Base-by-base conservation (phyloP, 805 yeast genomes). In the Candida dendrica region DNA sequence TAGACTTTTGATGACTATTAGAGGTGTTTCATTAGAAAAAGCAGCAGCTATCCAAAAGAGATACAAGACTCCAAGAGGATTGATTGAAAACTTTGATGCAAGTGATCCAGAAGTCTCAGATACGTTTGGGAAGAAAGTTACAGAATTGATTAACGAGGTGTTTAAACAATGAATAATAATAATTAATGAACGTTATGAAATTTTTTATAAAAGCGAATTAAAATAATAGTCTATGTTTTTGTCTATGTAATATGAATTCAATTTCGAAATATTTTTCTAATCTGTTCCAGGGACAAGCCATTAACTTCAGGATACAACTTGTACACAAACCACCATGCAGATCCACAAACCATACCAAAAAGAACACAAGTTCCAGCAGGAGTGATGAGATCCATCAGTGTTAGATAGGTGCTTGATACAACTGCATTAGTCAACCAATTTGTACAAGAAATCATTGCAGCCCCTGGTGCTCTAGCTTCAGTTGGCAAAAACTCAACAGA, bases 21-120 rank as follows among this genome's bases (percentile, higher is more conserved):
- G 76, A 46, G 98, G 98, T 1, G 69, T 93, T 1, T 78, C 95
- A 0, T 63, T 86, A 26, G 97, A 91, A 47, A 88, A 85, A 56
- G 98, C 98, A 0, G 56, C 78, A 9, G 77, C 77, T 7, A 79
- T 93, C 9, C 97, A 90, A 60, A 66, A 67, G 16, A 58, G 70
- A 34, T 93, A 70, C 55, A 77, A 79, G 3, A 90, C 97, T 0
- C 93, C 97, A 0, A 64, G 65, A 30, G 58, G 55, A 16, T 66
- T 91, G n/a, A 57, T 81, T 11, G 66, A 69, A 17, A 76, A 71
- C 10, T 84, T 66, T 49, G 52, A 55, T 37, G 38, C 46, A 1
- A 34, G 37, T 4, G 53, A 64, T 50, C 47, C 44, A 2, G 47
- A 24, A 22, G 49, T 44, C 41, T 45, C 42, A 4, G 34, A 44